phyloP scores from a whole-genome alignment of 192 early-diverging fungal species.

The Mycoemilia scoparia region DNA sequence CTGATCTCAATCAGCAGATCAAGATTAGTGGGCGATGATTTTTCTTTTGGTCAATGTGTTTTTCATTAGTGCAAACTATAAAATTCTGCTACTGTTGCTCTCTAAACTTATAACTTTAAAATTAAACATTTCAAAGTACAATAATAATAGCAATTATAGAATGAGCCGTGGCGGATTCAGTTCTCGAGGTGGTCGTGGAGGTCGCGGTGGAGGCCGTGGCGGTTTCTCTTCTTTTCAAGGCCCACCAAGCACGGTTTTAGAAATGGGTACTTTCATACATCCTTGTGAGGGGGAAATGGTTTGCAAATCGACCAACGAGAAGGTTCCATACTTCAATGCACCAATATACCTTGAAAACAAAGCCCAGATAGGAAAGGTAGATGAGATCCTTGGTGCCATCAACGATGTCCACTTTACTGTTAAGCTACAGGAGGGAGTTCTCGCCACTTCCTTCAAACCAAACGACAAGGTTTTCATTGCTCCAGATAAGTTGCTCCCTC shows the following conservation, averaged over 20 bases:
- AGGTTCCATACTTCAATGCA: conserved; percentile 98
- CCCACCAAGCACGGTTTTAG: conserved; percentile 59
- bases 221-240: conserved; percentile 31
- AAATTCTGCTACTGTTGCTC: neutral
- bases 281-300: conserved; percentile 97
- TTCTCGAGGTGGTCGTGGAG: conserved; percentile 24
- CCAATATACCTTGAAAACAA: conserved; percentile 97
- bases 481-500: conserved; percentile 79
- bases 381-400: conserved; percentile 94
- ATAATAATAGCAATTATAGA: no score
- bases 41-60: neutral
- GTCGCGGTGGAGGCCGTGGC: conserved; percentile 21
- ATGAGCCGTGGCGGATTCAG: conserved; percentile 12
- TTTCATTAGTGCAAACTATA: neutral
- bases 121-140: neutral
- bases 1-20: no score
- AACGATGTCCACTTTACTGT: conserved; percentile 97
- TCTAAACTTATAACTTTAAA: neutral
- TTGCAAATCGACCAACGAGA: conserved; percentile 67
- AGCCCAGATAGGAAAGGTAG: conserved; percentile 96
- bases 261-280: conserved; percentile 82
- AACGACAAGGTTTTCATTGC: conserved; percentile 88
- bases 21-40: no score
- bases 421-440: conserved; percentile 83
- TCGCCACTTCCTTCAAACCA: conserved; percentile 76